phyloP scores from a whole-genome alignment of 2,329 filamentous ascomycete species.

The Aureobasidium sp. region DNA sequence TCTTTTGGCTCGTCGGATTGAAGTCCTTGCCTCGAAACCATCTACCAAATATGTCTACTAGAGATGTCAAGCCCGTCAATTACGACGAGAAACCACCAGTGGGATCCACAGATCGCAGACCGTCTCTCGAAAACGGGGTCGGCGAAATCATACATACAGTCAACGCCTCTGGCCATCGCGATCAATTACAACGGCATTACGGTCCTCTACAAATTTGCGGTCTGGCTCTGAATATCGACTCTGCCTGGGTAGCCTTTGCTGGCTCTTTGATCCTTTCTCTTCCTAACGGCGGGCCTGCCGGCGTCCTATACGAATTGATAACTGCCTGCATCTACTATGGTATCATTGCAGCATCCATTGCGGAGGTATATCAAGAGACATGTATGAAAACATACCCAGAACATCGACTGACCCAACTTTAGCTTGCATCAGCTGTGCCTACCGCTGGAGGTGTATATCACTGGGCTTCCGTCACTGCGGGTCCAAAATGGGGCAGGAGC shows the following conservation, averaged over 20 bases:
- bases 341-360: constrained; percentile 30
- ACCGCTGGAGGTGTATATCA: constrained; percentile 30
- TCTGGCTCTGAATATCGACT: constrained; percentile 53
- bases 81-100: neutral
- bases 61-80: neutral
- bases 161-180: constrained; percentile 57
- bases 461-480: constrained; percentile 31
- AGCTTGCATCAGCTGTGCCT: constrained; percentile 29
- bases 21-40: neutral
- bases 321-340: constrained; percentile 29
- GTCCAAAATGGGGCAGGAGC: constrained; percentile 26
- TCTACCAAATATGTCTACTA: neutral
- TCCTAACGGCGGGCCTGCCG: constrained; percentile 31
- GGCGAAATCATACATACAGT: constrained; percentile 36
- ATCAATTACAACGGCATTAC: constrained; percentile 58
- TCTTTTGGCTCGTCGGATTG: neutral
- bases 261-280: constrained; percentile 52
- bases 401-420: neutral
- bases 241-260: constrained; percentile 58
- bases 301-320: constrained; percentile 32
- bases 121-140: constrained; percentile 19
- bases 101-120: constrained; percentile 2
- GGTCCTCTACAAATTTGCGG: constrained; percentile 49
- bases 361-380: constrained; percentile 17
- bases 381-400: neutral